Evolutionary conservation across 805 yeast species (phyloP).

Genomic region (Henningerozyma blattae): DNA sequence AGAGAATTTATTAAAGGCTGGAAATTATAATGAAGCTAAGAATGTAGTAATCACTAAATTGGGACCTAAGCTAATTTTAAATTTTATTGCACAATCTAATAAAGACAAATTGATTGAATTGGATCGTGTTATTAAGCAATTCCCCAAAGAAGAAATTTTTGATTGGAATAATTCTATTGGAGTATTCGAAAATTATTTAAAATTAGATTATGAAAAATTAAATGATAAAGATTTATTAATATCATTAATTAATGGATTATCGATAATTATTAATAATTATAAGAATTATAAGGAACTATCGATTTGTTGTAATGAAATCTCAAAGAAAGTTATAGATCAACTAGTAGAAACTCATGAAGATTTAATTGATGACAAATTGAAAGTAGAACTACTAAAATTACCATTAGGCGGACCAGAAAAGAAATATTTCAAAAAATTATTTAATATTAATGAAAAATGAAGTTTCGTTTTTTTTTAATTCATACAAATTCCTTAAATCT

Average conservation of each 20-base stretch:
- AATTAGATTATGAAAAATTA: constrained; percentile 12
- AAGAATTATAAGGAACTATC: constrained; percentile 22
- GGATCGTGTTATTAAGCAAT: constrained; percentile 27
- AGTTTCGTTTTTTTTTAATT: too few species aligned
- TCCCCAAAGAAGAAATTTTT: constrained; percentile 33
- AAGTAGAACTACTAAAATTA: constrained; percentile 5
- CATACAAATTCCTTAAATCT: too few species aligned
- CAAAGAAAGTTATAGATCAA: constrained; percentile 29
- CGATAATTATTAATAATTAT: constrained; percentile 27
- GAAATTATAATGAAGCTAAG: constrained; percentile 53
- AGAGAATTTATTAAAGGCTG: constrained; percentile 49
- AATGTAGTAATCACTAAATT: constrained; percentile 38
- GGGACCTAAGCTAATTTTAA: constrained; percentile 56
- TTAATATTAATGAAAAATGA: too few species aligned
- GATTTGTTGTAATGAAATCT: constrained; percentile 43
- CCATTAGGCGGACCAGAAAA: constrained; percentile 20
- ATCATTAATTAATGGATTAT: constrained; percentile 33
- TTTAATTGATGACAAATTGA: neutral
- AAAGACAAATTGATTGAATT: constrained; percentile 33
- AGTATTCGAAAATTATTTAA: constrained; percentile 40
- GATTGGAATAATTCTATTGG: constrained; percentile 50
- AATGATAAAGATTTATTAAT: constrained; percentile 20
- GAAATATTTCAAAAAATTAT: constrained; percentile 17
- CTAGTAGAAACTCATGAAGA: too few species aligned
- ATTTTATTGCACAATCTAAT: constrained; percentile 2